Evolutionary conservation across 768 basidiomycete species (phyloP).

Genomic region (Collybia sp.): DNA sequence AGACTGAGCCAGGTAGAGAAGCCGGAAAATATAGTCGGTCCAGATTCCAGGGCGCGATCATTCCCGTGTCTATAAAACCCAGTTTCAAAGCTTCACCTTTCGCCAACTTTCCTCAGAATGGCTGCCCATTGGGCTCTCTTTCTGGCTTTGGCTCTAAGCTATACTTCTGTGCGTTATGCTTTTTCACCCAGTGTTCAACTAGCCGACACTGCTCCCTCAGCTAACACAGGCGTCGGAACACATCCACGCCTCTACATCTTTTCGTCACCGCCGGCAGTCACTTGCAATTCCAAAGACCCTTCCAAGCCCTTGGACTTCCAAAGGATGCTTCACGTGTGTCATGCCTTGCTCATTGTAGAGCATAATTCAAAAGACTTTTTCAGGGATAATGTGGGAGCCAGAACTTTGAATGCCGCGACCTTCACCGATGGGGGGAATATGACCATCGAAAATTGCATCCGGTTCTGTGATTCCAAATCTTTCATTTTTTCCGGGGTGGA

Average conservation of each 20-base stretch:
- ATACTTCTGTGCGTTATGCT: conserved; percentile 31
- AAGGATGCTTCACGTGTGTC: conserved; percentile 60
- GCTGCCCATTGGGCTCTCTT: conserved; percentile 23
- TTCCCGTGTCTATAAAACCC: conserved; percentile 21
- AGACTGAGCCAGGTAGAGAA: conserved; percentile 12
- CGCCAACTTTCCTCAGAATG: conserved; percentile 22
- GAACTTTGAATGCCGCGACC: conserved; percentile 50
- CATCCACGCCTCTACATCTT: conserved; percentile 10
- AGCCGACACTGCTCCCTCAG: conserved; percentile 9
- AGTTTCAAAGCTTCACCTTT: conserved; percentile 9
- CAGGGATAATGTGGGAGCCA: conserved; percentile 53
- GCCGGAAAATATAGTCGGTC: conserved; percentile 20
- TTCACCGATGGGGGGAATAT: conserved; percentile 45
- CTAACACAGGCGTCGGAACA: conserved; percentile 20
- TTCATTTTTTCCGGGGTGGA: conserved; percentile 71
- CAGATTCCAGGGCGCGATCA: conserved; percentile 17
- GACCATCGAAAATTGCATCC: conserved; percentile 53
- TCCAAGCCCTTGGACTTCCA: conserved; percentile 50
- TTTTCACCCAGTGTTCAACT: conserved; percentile 2
- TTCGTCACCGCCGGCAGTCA: conserved; percentile 30
- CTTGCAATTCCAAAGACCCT: conserved; percentile 33
- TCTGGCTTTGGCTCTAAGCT: conserved; percentile 27
- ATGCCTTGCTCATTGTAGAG: conserved; percentile 1
- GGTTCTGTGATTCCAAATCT: conserved; percentile 37
- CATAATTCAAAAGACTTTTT: neutral